These are phyloP conservation scores for Platismatia glauca DNA, from an alignment of 495 filamentous ascomycete species.

Conservation along the genomic window DNA sequence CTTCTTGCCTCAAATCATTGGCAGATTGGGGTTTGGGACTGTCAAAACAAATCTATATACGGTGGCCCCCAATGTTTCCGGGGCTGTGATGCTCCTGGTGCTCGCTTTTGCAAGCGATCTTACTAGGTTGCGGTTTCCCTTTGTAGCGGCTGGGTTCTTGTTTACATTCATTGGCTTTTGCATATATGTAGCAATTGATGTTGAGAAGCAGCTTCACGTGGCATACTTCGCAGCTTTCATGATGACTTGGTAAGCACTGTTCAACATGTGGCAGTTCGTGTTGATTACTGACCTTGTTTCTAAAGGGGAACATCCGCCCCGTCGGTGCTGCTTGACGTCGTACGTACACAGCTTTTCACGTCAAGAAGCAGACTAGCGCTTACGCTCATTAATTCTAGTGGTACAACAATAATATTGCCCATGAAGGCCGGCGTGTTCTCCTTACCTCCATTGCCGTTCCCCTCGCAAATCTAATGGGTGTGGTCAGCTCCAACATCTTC, in stretches of 20 bases:
- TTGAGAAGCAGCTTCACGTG: constrained; percentile 46
- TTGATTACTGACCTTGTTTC: not conserved
- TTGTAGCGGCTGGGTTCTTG: constrained; percentile 62
- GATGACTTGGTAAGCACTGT: constrained; percentile 64
- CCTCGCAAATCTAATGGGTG: constrained; percentile 71
- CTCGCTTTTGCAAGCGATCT: constrained; percentile 60
- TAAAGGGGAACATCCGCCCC: not conserved
- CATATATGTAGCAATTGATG: constrained; percentile 64
- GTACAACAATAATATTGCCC: constrained; percentile 77
- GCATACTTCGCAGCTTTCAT: constrained; percentile 75
- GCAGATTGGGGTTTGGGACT: constrained; percentile 49
- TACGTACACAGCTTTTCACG: not conserved
- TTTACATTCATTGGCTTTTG: constrained; percentile 69
- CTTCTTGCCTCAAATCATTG: constrained; percentile 68
- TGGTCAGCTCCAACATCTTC: constrained; percentile 69
- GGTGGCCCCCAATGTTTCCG: constrained; percentile 61
- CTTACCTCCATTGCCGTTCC: constrained; percentile 68
- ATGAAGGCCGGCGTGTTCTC: constrained; percentile 62
- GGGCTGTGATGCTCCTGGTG: constrained; percentile 59
- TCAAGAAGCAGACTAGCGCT: not conserved
- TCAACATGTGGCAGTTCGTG: rapidly evolving
- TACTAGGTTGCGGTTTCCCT: constrained; percentile 58
- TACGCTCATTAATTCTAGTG: constrained; percentile 27
- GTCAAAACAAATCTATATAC: constrained; percentile 73
- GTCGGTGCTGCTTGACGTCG: not conserved